Base-by-base conservation (phyloP, 2,329 filamentous ascomycete species). In the Alternaria brassicae region DNA sequence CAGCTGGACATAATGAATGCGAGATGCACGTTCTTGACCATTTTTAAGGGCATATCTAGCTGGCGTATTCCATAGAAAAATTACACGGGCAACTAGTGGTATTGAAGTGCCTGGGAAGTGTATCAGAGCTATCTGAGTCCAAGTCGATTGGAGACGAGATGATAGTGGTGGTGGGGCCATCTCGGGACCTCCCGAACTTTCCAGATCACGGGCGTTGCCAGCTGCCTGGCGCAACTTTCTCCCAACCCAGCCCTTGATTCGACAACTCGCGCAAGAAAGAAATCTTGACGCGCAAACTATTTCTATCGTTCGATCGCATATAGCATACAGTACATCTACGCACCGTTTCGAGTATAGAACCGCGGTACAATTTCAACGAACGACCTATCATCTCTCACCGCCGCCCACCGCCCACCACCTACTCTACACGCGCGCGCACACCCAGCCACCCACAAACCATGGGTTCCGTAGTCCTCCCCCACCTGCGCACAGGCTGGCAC, bases 401-500 rank as follows among this genome's bases (percentile, higher is more conserved):
- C 21, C 44, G n/a, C 44, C 15, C 44, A 48, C 19, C 4, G 34
- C 4, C 28, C 34, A 48, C 44, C 9, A n/a, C 44, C 13, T n/a
- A 32, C 30, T 32, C 28, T 19, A 48, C 30, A 30, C 28, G 19
- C 28, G 2, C 12, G 15, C 19, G 19, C 30, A 47, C 13, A 19
- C 44, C 3, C 13, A 19, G 28, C 3, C 12, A 32, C 36, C 17
- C 23, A 45, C 19, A 7, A 51, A 68, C 39, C 53, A 89, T 89
- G 87, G 92, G 93, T 71, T 97, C 93, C 72, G 91, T 97, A 63
- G 91, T 96, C 49, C 88, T 99, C 53, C 94, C 94, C 44, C 94
- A 98, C 79, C 86, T 99, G 45, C 87, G 87, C 70, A 93, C 91
- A 40, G 95, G 92, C 78, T 99, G 94, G 95, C 95, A 99, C 79